Percentiles rank a stretch among this genome's conserved stretches.
phyloP scores from a whole-genome alignment of 306 rosid species.

The Gastrolobium villosum region DNA sequence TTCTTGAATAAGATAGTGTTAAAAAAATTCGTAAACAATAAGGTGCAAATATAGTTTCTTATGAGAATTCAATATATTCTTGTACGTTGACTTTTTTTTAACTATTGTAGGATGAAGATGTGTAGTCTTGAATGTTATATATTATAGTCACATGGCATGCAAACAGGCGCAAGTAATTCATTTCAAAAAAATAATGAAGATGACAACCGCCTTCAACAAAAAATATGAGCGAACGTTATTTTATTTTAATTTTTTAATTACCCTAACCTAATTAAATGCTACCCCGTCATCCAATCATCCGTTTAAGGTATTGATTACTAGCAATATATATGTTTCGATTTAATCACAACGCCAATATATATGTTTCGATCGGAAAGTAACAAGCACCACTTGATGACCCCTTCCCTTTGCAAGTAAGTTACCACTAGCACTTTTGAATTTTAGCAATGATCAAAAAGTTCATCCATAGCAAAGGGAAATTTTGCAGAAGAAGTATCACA shows the following conservation, averaged over 20 bases:
- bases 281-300: not conserved
- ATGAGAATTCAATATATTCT: no score
- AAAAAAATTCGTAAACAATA: no score
- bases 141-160: not conserved
- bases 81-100: no score
- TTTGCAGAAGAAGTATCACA: conserved; percentile 28
- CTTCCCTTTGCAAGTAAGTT: not conserved
- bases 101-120: no score
- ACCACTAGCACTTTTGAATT: not conserved
- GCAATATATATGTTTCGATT: not conserved
- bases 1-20: no score
- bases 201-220: not conserved
- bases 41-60: no score
- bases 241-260: not conserved
- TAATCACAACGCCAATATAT: not conserved
- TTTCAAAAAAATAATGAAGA: not conserved
- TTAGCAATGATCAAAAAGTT: conserved; percentile 4
- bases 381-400: not conserved
- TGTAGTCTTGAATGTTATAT: not conserved
- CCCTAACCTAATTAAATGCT: not conserved
- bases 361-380: not conserved
- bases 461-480: conserved; percentile 19
- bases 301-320: not conserved
- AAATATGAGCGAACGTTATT: not conserved
- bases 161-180: not conserved